Conservation (phyloP, 208 protist genomes). For the Naegleria lovaniensis region DNA sequence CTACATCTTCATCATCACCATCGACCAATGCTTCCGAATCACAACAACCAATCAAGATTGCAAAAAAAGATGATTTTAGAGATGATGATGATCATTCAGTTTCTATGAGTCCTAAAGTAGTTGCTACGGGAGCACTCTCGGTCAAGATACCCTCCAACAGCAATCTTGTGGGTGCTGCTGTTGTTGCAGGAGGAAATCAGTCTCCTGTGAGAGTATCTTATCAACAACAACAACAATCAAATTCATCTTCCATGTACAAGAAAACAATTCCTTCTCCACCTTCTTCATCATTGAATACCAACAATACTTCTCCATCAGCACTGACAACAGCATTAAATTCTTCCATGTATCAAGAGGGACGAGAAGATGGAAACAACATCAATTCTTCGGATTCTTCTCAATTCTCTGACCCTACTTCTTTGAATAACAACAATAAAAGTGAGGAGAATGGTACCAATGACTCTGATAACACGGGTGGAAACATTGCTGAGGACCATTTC, state of each 20-base stretch:
- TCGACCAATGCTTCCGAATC: not conserved
- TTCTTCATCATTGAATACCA: not conserved
- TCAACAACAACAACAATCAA: not conserved
- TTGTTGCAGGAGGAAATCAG: too few species aligned
- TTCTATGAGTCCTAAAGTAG: not conserved
- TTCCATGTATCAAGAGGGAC: too few species aligned
- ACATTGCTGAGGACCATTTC: constrained; percentile 12
- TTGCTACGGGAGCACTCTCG: not conserved
- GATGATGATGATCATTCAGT: not conserved
- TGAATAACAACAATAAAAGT: too few species aligned
- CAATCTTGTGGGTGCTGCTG: not conserved
- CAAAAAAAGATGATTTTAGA: not conserved
- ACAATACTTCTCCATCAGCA: too few species aligned
- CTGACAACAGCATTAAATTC: too few species aligned
- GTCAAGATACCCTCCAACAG: not conserved
- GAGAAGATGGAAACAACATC: too few species aligned
- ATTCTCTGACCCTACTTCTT: not conserved
- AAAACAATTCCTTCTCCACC: not conserved
- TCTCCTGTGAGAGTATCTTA: too few species aligned
- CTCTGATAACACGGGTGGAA: not conserved
- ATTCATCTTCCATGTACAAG: not conserved
- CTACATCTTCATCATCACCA: too few species aligned
- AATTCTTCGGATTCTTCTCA: too few species aligned
- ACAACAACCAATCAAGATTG: not conserved
- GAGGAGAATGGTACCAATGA: too few species aligned